Evolutionary conservation across 257 asterid species (phyloP), one percentile per base, ranked within the genome.

Genomic region (Paraleonurus japonicus): DNA sequence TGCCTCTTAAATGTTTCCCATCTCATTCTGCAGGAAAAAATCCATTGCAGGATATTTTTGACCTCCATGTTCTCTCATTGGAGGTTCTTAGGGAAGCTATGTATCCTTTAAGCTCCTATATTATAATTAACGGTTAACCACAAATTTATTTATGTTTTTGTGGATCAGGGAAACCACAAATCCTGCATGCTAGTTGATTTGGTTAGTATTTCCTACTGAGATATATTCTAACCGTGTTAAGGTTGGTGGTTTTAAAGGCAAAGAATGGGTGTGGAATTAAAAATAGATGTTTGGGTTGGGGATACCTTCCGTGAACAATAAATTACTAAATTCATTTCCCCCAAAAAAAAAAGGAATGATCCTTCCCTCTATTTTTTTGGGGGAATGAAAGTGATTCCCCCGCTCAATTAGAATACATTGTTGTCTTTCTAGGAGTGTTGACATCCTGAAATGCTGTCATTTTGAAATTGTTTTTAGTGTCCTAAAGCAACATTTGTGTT

Each of bases 71-170:
- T 83, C 91, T 91, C 80, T 89, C 96, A 62, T 77, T 95, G 95
- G 90, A 86, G 89, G 96, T 88, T 72, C 95, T 95, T 33, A 82
- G 93, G 86, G 98, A 91, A 84, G 96, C 97, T 72, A 91, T 84
- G 99, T 95, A 95, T 95, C 99, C 99, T 92, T 88, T 83, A 24
- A 59, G 45, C 39, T 24, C 76, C 62, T 69, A 67, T 79, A 53
- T 65, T 53, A 57, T 70, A 32, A 58, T 19, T 65, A 27, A 67
- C 72, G 61, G 15, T 62, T 55, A n/a, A n/a, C n/a, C 6, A 7
- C 76, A 58, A 17, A 47, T 27, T 61, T 35, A 26, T 63, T 61
- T 11, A 12, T 70, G 23, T 30, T 45, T 61, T 53, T 63, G 53
- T 58, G 70, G 59, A 68, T 30, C 60, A 28, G 54, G 65, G 67